Base-by-base conservation (phyloP, 2,329 filamentous ascomycete genomes). In the Trichoderma semiorbis region DNA sequence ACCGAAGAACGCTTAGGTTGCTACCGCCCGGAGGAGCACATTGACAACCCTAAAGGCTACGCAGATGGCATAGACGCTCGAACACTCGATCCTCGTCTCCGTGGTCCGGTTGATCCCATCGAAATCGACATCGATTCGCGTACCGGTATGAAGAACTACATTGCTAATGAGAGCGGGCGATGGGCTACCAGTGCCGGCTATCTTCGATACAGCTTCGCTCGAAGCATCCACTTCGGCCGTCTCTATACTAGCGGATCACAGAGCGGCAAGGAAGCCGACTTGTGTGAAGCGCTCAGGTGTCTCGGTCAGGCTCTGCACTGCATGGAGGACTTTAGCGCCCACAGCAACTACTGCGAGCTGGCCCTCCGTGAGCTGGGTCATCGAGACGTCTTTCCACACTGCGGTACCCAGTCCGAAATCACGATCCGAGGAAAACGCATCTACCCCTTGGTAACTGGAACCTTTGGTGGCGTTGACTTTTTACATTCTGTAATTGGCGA, bases 91-190 rank as follows among this genome's bases (percentile, higher is more conserved):
- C 83, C 87, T 47, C 91, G 96, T 30, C 89, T 98, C 8, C 91
- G 96, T 65, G 92, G 91, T 1, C 95, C 95, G 0, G 90, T 98
- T 10, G 84, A 89, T 72, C 87, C 88, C 5, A 81, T 88, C 53
- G 93, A 96, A 78, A 88, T 93, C 24, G 90, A 93, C 72, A 88
- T 96, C 71, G 93, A 96, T 77, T 83, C 84, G 39, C 84, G 87
- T 7, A 96, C 93, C 1, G 95, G 95, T n/a, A 97, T 99, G 95
- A 99, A 98, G 83, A 98, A 98, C 80, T 99, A 99, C 81, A 98
- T 99, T 75, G 91, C 95, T 73, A 98, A 98, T 78, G 95, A 98
- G 80, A 85, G 83, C 16, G 93, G 94, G 5, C 88, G 89, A 53
- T 98, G 95, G 93, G 93, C 95, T 1, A 99, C 96, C 24, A 97